Percentiles rank a stretch among this genome's conserved stretches.
These are phyloP conservation scores for Leishmania guyanensis DNA, from an alignment of 208 protist genomes.

Conservation along the genomic window DNA sequence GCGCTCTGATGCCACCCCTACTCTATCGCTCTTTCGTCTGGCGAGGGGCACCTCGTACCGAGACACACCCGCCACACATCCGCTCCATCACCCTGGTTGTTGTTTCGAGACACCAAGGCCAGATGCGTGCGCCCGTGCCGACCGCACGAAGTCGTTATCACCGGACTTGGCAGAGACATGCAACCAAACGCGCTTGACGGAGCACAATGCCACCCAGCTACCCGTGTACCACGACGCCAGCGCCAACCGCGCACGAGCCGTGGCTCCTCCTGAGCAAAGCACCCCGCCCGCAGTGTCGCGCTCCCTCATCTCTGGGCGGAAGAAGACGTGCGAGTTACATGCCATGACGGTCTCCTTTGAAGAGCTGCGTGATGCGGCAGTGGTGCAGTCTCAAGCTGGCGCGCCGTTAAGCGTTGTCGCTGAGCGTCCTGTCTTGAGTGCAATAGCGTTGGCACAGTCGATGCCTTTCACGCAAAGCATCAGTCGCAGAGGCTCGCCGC, in stretches of 20 bases:
- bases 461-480: neutral
- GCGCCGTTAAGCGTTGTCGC: neutral
- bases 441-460: neutral
- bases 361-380: neutral
- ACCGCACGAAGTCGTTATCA: neutral
- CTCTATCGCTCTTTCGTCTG: neutral
- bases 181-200: neutral
- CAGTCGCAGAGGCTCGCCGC: neutral
- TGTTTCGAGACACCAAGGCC: neutral
- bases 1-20: neutral
- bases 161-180: neutral
- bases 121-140: no score
- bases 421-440: neutral
- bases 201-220: conserved; percentile 6
- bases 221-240: conserved; percentile 10
- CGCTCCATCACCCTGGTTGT: neutral
- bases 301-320: neutral
- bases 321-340: neutral
- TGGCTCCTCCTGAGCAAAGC: neutral
- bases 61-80: neutral
- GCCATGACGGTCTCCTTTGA: neutral
- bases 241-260: neutral
- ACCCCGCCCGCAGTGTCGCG: neutral
- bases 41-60: neutral
- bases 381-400: neutral